Evolutionary conservation across 2,329 filamentous ascomycete genomes (phyloP).

Genomic region (Trichoderma harzianum): DNA sequence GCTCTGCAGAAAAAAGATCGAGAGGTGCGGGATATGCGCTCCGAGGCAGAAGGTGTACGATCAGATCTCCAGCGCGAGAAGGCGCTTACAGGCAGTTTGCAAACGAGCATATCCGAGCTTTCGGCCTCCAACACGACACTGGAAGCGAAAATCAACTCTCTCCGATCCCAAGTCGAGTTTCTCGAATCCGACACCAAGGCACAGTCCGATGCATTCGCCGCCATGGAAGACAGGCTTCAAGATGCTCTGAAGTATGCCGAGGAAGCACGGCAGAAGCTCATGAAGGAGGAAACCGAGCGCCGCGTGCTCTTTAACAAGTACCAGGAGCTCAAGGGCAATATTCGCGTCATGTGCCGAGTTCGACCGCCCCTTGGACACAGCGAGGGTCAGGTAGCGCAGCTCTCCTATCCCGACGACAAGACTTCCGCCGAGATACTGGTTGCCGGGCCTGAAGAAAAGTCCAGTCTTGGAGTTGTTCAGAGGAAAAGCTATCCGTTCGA

Average conservation of each 20-base stretch:
- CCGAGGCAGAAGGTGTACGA: slow-evolving; percentile 43
- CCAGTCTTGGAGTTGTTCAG: slow-evolving; percentile 69
- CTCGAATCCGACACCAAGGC: slow-evolving; percentile 86
- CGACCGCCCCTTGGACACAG: slow-evolving; percentile 63
- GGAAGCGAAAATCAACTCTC: slow-evolving; percentile 70
- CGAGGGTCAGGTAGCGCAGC: slow-evolving; percentile 66
- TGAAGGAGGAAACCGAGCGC: slow-evolving; percentile 85
- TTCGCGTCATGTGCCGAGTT: slow-evolving; percentile 95
- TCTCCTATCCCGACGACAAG: slow-evolving; percentile 76
- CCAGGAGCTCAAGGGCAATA: slow-evolving; percentile 96
- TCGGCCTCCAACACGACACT: slow-evolving; percentile 62
- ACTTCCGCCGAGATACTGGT: slow-evolving; percentile 86
- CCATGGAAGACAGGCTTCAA: slow-evolving; percentile 75
- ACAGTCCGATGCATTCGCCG: slow-evolving; percentile 80
- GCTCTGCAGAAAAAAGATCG: slow-evolving; percentile 51
- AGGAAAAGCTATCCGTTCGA: slow-evolving; percentile 81
- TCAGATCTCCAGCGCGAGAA: slow-evolving; percentile 61
- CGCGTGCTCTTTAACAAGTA: slow-evolving; percentile 96
- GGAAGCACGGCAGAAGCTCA: slow-evolving; percentile 73
- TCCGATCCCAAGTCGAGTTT: slow-evolving; percentile 81
- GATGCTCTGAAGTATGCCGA: slow-evolving; percentile 70
- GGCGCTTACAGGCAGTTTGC: slow-evolving; percentile 52
- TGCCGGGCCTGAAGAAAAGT: slow-evolving; percentile 78
- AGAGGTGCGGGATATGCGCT: slow-evolving; percentile 49
- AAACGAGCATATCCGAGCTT: slow-evolving; percentile 54